Percentiles rank a stretch among this genome's conserved stretches.
Conservation (phyloP, 306 rosid species). For the Sicyos baderoa region DNA sequence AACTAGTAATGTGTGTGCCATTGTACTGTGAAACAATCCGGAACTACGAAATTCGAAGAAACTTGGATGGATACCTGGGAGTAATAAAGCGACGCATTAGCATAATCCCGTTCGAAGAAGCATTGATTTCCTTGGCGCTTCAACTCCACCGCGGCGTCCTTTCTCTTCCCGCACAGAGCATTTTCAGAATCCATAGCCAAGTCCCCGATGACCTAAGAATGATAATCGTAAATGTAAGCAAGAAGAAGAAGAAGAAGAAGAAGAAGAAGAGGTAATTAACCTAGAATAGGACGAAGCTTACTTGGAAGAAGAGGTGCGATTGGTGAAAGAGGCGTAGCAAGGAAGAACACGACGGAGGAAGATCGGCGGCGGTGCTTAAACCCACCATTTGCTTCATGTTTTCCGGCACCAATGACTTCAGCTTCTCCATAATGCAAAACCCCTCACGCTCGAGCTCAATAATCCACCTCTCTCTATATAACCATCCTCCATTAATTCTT, state of each 20-base stretch:
- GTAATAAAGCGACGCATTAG: conserved; percentile 47
- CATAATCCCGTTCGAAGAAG: conserved; percentile 44
- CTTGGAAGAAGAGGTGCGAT: conserved; percentile 55
- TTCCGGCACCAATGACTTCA: conserved; percentile 58
- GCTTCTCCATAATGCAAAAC: conserved; percentile 67
- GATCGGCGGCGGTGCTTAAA: conserved; percentile 36
- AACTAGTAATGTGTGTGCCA: background rate
- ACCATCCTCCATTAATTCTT: too few species aligned
- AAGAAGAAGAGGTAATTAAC: too few species aligned
- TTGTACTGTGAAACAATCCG: background rate
- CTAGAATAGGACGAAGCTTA: conserved; percentile 20
- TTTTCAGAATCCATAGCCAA: conserved; percentile 38
- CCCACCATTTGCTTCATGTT: conserved; percentile 36
- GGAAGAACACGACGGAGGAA: conserved; percentile 42
- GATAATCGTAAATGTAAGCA: too few species aligned
- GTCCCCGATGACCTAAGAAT: conserved; percentile 41
- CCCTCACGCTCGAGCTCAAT: too few species aligned
- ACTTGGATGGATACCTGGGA: conserved; percentile 42
- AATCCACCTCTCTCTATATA: too few species aligned
- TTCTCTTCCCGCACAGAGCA: conserved; percentile 60
- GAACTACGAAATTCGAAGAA: background rate
- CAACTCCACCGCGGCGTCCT: conserved; percentile 49
- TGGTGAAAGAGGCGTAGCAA: conserved; percentile 46
- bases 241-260: too few species aligned
- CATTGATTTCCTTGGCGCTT: conserved; percentile 60